Conservation (phyloP, 1,284 basidiomycete species). For the Austroboletus niveus region DNA sequence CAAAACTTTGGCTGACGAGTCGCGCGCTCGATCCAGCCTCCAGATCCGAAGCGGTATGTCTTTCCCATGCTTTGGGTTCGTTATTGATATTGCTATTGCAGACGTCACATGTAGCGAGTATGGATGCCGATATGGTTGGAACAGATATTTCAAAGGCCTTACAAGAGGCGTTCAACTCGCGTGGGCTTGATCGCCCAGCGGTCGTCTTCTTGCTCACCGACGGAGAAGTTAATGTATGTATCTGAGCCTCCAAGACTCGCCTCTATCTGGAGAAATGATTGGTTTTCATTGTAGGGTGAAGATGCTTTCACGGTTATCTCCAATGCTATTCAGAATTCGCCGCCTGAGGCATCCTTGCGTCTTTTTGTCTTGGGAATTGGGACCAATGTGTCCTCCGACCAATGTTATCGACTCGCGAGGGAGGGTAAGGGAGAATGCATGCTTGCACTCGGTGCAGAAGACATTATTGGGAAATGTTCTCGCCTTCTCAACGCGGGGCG, state of each 20-base stretch:
- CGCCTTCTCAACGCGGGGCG: constrained; percentile 49
- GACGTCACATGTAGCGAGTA: constrained; percentile 35
- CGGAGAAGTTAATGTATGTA: constrained; percentile 38
- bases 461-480: constrained; percentile 48
- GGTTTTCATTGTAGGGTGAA: constrained; percentile 23
- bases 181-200: constrained; percentile 36
- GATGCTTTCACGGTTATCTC: constrained; percentile 28
- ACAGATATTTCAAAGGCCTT: constrained; percentile 48
- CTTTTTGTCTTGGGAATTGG: constrained; percentile 61
- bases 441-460: constrained; percentile 43
- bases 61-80: background rate
- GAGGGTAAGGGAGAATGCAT: constrained; percentile 49
- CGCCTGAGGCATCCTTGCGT: constrained; percentile 36
- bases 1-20: constrained; percentile 40
- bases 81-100: constrained; percentile 12
- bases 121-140: constrained; percentile 44
- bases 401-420: constrained; percentile 50
- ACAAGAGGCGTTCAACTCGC: constrained; percentile 17
- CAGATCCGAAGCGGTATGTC: constrained; percentile 41
- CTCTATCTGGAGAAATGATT: background rate
- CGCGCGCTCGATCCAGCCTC: constrained; percentile 31
- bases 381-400: constrained; percentile 42
- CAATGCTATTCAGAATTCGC: constrained; percentile 26
- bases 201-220: constrained; percentile 56
- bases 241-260: background rate